Conservation (phyloP, 148 eudicot genomes). For the Vaccinium vitisidaea region DNA sequence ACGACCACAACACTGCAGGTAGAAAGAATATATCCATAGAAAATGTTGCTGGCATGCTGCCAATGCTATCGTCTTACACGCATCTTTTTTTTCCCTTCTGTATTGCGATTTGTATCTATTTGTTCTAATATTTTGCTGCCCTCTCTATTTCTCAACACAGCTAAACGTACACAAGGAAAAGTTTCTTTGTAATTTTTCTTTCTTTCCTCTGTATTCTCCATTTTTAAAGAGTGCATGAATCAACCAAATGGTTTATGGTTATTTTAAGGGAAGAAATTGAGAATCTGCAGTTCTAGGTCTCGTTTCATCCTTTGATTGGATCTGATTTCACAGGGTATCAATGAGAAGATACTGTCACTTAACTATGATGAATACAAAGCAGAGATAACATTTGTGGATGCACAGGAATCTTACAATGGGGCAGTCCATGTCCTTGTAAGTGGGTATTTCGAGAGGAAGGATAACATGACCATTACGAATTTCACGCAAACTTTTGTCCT, state of each 20-base stretch:
- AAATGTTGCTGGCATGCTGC: background rate
- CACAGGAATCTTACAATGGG: conserved; percentile 69
- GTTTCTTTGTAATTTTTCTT: background rate
- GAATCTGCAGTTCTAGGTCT: background rate
- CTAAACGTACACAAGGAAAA: background rate
- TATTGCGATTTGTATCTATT: background rate
- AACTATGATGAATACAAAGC: conserved; percentile 54
- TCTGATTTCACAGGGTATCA: conserved; percentile 55
- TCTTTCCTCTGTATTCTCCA: background rate
- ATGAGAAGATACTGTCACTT: conserved; percentile 65
- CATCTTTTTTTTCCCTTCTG: too few species aligned
- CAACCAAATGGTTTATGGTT: background rate
- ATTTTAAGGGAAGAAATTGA: conserved; percentile 1
- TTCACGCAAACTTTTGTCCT: conserved; percentile 58
- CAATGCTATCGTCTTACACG: background rate
- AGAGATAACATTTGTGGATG: conserved; percentile 77
- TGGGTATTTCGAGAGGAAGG: conserved; percentile 58
- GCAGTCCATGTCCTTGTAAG: conserved; percentile 78
- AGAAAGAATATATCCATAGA: background rate
- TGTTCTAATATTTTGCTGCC: background rate
- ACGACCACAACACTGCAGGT: conserved; percentile 76
- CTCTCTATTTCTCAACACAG: background rate
- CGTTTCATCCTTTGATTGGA: conserved; percentile 11
- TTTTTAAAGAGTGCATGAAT: background rate
- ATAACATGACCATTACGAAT: conserved; percentile 36